Conservation (phyloP, 306 rosid species). For the cucumber (Cucumis sativus) region Cucumber_9930_V3 NC_026657.2:33802501-33803000, state of each 20-base stretch:
- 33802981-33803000: no score
- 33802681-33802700: slow-evolving; percentile 55
- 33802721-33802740: slow-evolving; percentile 66
- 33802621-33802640: not conserved
- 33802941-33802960: no score
- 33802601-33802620: not conserved
- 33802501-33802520: not conserved
- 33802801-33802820: slow-evolving; percentile 37
- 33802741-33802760: slow-evolving; percentile 31
- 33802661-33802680: not conserved
- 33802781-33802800: slow-evolving; percentile 60
- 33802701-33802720: slow-evolving; percentile 51
- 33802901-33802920: no score
- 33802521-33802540: not conserved
- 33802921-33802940: no score
- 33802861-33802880: slow-evolving; percentile 64
- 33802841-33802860: slow-evolving; percentile 60
- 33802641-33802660: not conserved
- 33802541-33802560: not conserved
- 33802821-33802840: slow-evolving; percentile 59
- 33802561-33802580: not conserved
- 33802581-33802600: not conserved
- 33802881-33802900: slow-evolving; percentile 36
- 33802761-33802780: slow-evolving; percentile 42
- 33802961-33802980: no score